Percentiles rank a stretch among this genome's conserved stretches.
phyloP scores from a whole-genome alignment of 768 basidiomycete species.

The Termitomyces sp. region DNA sequence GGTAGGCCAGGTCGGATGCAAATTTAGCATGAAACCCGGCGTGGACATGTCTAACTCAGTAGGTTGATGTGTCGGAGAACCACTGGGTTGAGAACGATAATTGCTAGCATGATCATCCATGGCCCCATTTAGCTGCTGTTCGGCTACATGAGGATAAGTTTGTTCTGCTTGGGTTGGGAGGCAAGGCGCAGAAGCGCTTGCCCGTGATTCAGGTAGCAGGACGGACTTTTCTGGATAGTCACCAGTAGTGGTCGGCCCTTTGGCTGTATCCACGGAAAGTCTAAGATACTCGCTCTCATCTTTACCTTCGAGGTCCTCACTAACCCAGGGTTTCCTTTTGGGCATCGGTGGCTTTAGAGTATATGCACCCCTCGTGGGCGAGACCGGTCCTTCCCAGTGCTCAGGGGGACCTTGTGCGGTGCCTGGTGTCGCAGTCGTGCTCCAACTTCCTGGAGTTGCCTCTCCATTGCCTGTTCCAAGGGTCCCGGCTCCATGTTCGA shows the following conservation, averaged over 20 bases:
- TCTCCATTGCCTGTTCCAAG: slow-evolving; percentile 17
- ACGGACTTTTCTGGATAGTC: not conserved
- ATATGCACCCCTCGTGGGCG: slow-evolving; percentile 11
- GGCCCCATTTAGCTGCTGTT: not conserved
- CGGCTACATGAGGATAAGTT: slow-evolving; percentile 8
- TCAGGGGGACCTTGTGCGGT: slow-evolving; percentile 18
- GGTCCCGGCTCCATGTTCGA: slow-evolving; percentile 8
- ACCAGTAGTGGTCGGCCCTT: not conserved
- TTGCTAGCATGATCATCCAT: not conserved
- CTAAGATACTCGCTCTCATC: slow-evolving; percentile 4
- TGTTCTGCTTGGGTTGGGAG: slow-evolving; percentile 1
- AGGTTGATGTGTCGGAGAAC: not conserved
- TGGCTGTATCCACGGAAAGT: not conserved
- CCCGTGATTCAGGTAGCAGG: not conserved
- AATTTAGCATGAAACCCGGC: not conserved
- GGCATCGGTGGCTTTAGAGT: slow-evolving; percentile 1
- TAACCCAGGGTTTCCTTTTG: slow-evolving; percentile 30
- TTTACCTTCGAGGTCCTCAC: slow-evolving; percentile 33
- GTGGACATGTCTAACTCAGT: not conserved
- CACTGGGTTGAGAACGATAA: not conserved
- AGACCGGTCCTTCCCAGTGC: slow-evolving; percentile 11
- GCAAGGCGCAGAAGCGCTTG: slow-evolving; percentile 12
- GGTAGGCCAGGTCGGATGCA: not conserved
- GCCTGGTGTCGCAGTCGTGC: slow-evolving; percentile 73
- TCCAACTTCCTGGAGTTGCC: slow-evolving; percentile 60